These are phyloP conservation scores for Apodospora peruviana DNA, from an alignment of 495 filamentous ascomycete genomes.

Conservation along the genomic window DNA sequence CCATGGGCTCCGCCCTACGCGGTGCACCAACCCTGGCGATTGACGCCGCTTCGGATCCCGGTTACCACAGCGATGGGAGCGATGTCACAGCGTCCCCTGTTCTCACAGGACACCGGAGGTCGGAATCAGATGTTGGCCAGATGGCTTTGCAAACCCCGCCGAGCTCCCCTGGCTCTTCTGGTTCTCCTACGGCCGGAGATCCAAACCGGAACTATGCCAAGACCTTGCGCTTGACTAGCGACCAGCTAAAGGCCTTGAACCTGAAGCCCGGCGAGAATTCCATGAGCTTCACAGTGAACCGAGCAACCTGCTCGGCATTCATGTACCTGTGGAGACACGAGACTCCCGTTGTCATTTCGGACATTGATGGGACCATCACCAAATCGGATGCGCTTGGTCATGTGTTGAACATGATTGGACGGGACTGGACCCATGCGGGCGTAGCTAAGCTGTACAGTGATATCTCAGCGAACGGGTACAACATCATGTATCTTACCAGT, in stretches of 20 bases:
- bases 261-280: conserved; percentile 80
- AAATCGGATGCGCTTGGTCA: conserved; percentile 98
- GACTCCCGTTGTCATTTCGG: conserved; percentile 90
- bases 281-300: conserved; percentile 94
- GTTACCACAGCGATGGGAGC: conserved; percentile 78
- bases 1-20: conserved; percentile 38
- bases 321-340: conserved; percentile 93
- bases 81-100: conserved; percentile 34
- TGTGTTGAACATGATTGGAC: conserved; percentile 93
- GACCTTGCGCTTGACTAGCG: conserved; percentile 91
- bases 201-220: conserved; percentile 87
- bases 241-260: conserved; percentile 83
- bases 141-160: conserved; percentile 68
- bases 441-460: conserved; percentile 97
- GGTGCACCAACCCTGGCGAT: conserved; percentile 46
- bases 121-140: conserved; percentile 66
- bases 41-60: conserved; percentile 85
- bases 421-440: conserved; percentile 95
- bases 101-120: conserved; percentile 36
- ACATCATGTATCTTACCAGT: conserved; percentile 96
- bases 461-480: conserved; percentile 93
- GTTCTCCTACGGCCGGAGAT: conserved; percentile 53
- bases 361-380: conserved; percentile 98
- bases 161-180: conserved; percentile 71
- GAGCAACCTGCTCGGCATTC: conserved; percentile 80